phyloP scores from a whole-genome alignment of 23 red algal species.

The Rhodosorus marinus region DNA sequence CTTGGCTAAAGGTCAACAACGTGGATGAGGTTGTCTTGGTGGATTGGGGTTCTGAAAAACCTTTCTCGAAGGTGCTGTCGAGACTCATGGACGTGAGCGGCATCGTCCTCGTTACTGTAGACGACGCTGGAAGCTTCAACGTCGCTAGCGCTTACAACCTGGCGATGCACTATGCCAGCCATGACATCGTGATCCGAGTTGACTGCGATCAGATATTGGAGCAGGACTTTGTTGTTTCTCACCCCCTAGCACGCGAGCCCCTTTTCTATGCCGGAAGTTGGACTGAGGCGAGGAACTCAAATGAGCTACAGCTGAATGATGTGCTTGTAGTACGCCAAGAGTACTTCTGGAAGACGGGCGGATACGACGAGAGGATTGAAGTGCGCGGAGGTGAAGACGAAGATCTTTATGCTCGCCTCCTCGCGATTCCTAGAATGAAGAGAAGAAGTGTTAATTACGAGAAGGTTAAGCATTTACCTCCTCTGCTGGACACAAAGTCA shows the following conservation, averaged over 20 bases:
- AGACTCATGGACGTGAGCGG: constrained; percentile 3
- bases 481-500: constrained; percentile 6
- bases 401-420: constrained; percentile 39
- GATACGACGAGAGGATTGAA: constrained; percentile 68
- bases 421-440: constrained; percentile 3
- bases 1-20: constrained; percentile 9
- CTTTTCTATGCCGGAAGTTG: constrained; percentile 48
- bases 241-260: constrained; percentile 3
- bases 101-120: constrained; percentile 30
- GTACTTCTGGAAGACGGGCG: constrained; percentile 22
- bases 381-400: constrained; percentile 68
- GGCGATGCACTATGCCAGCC: constrained; percentile 8
- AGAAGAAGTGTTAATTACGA: constrained; percentile 38
- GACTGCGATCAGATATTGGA: constrained; percentile 42
- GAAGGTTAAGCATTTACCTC: constrained; percentile 28
- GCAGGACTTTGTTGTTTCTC: constrained; percentile 16
- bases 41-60: constrained; percentile 34
- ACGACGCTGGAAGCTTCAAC: constrained; percentile 17
- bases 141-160: constrained; percentile 55
- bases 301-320: constrained; percentile 65
- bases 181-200: constrained; percentile 17
- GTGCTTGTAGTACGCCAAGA: constrained; percentile 17
- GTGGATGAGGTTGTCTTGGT: constrained; percentile 36
- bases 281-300: constrained; percentile 23
- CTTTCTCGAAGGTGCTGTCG: neutral